Evolutionary conservation across 805 yeast species (phyloP).

Genomic region (Candida pseudoglaebosa): DNA sequence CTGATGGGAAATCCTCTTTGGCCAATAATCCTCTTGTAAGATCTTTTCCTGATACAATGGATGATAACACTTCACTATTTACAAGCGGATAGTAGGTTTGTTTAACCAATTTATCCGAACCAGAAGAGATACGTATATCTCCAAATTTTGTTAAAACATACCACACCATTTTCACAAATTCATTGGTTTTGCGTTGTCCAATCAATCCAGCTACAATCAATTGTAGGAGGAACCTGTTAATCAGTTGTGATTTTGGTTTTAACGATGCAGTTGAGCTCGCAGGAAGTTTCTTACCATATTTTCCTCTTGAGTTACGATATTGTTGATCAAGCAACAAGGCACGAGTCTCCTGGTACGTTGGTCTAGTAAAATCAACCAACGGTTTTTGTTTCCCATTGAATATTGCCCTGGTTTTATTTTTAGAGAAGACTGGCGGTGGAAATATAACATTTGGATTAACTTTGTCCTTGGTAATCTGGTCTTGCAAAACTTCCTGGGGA

Average conservation of each 20-base stretch:
- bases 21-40: slow-evolving; percentile 7
- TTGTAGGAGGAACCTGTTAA: slow-evolving; percentile 31
- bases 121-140: slow-evolving; percentile 15
- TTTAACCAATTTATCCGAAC: background rate
- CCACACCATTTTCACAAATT: slow-evolving; percentile 31
- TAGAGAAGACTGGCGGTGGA: slow-evolving; percentile 26
- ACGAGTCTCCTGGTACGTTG: slow-evolving; percentile 17
- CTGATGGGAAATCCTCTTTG: slow-evolving; percentile 4
- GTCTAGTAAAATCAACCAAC: slow-evolving; percentile 30
- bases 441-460: slow-evolving; percentile 28
- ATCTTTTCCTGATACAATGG: slow-evolving; percentile 4
- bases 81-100: slow-evolving; percentile 4
- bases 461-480: slow-evolving; percentile 6
- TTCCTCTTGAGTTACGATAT: slow-evolving; percentile 16
- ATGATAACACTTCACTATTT: slow-evolving; percentile 4
- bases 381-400: slow-evolving; percentile 22
- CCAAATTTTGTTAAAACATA: slow-evolving; percentile 31
- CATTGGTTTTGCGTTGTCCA: slow-evolving; percentile 26
- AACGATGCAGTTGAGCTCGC: slow-evolving; percentile 5
- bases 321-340: slow-evolving; percentile 12
- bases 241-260: slow-evolving; percentile 5
- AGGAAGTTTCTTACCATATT: slow-evolving; percentile 16
- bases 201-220: slow-evolving; percentile 27
- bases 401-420: slow-evolving; percentile 20
- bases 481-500: slow-evolving; percentile 12